Base-by-base conservation (phyloP, 1,139 yeast genomes). In the Yamadazyma friedrichii region DNA sequence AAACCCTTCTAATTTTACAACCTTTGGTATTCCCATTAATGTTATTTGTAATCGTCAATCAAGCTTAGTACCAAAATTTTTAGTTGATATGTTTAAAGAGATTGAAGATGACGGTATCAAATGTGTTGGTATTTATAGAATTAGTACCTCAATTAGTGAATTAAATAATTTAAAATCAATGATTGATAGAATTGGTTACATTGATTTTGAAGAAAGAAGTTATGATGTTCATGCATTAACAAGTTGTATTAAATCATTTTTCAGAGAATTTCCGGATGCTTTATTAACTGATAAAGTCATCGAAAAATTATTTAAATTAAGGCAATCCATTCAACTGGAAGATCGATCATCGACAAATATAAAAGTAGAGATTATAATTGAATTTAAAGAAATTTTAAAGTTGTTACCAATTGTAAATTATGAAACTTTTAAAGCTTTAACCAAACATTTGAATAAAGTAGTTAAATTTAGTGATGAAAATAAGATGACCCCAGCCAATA, bases 101-200 rank as follows among this genome's bases (percentile, higher is more conserved):
- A 83, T 93, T 48, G 98, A 93, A 58, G 64, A 70, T 24, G 80
- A 91, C 42, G 97, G 98, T 0, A 61, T 93, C 29, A 88, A 87
- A 48, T 98, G 91, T 58, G 88, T 88, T 45, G 98, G 98, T 16
- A 70, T 93, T 15, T 93, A 93, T 61, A 81, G 98, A 60, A 87
- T 91, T 47, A 88, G 96, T 45, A 94, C 97, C 0, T 88, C 97
- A 0, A 67, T 88, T 35, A 86, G 88, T 36, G 88, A 88, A 41
- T 81, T 93, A 47, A 80, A 76, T 45, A 75, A 80, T 20, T 71
- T 89, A 46, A 88, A 84, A 58, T 67, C 72, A 9, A 82, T 82
- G 31, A 87, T 93, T 58, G 96, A 93, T 61, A 77, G 75, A 46
- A 77, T 79, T 24, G 88, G 88, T 13, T 77, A 75, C 9, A 53